phyloP scores from a whole-genome alignment of 192 early-diverging fungal species.

The Podila minutissima region DNA sequence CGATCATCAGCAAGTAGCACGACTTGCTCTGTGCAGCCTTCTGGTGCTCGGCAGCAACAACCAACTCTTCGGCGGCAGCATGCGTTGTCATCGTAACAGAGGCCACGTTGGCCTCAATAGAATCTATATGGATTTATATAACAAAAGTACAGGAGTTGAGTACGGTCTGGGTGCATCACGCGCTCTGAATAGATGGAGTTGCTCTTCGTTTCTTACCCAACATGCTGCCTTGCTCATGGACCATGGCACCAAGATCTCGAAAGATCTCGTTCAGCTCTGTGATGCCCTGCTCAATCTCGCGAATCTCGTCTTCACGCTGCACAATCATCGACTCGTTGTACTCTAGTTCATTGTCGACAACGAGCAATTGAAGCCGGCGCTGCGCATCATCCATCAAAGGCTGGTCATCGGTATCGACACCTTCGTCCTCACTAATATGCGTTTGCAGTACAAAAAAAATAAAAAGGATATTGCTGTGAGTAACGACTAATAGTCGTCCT shows the following conservation, averaged over 20 bases:
- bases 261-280: conserved; percentile 98
- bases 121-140: conserved; percentile 9
- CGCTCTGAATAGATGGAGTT: not conserved
- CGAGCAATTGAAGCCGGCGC: conserved; percentile 70
- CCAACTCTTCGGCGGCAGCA: conserved; percentile 84
- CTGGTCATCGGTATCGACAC: conserved; percentile 52
- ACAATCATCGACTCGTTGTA: conserved; percentile 94
- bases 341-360: conserved; percentile 91
- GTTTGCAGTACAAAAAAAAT: not conserved
- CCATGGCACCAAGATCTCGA: conserved; percentile 92
- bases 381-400: conserved; percentile 70
- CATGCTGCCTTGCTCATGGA: conserved; percentile 94
- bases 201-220: conserved; percentile 66
- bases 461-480: not conserved
- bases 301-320: conserved; percentile 93
- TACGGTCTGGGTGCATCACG: not conserved
- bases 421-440: conserved; percentile 53
- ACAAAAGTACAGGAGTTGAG: not conserved
- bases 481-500: too few relatives aligned
- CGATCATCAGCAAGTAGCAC: conserved; percentile 86
- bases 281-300: conserved; percentile 93
- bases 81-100: conserved; percentile 79
- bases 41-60: conserved; percentile 79
- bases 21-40: conserved; percentile 77
- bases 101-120: conserved; percentile 86